Evolutionary conservation across 2,329 filamentous ascomycete species (phyloP).

Genomic region (Fusarium musae): DNA sequence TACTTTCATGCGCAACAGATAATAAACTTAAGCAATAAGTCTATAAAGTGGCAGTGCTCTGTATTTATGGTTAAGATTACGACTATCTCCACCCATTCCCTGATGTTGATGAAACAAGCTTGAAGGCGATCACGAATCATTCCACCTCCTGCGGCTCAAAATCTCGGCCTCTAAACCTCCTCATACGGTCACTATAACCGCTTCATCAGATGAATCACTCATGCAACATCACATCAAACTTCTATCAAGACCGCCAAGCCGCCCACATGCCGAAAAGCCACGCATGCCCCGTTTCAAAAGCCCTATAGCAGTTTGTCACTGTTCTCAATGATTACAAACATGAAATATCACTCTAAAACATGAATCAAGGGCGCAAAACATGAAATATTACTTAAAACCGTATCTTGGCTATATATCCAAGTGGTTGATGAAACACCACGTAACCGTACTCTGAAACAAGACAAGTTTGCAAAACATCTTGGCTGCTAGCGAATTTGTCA

Average conservation of each 20-base stretch:
- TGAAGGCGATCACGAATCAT: background rate
- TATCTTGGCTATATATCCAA: background rate
- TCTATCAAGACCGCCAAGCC: background rate
- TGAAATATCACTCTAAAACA: conserved; percentile 2
- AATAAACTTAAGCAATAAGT: background rate
- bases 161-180: background rate
- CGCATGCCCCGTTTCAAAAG: conserved; percentile 3
- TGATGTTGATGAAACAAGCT: background rate
- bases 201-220: background rate
- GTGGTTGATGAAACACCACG: conserved; percentile 11
- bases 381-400: background rate
- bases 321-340: background rate
- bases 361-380: background rate
- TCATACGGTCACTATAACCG: background rate
- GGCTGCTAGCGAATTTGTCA: background rate
- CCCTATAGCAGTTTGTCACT: background rate
- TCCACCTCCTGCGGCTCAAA: background rate
- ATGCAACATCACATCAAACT: background rate
- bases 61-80: background rate
- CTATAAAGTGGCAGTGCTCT: background rate
- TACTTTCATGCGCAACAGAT: background rate
- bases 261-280: conserved; percentile 7
- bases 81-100: background rate
- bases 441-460: conserved; percentile 12
- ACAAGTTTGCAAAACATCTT: conserved; percentile 8